Base-by-base conservation (phyloP, 2,329 filamentous ascomycete genomes). In the Ophiostoma montium region DNA sequence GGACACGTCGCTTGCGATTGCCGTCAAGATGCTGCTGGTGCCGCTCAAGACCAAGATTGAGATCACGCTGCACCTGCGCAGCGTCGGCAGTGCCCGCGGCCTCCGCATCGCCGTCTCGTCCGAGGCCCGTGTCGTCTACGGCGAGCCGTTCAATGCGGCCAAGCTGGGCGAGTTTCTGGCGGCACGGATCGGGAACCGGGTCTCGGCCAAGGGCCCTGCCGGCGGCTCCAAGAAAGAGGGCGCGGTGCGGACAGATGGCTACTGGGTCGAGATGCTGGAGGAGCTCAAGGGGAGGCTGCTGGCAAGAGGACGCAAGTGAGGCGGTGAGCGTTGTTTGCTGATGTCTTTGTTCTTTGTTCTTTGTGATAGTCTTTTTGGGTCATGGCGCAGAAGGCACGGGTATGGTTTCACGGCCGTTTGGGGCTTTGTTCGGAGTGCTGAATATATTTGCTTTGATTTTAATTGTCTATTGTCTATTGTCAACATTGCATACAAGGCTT, bases 131-230 rank as follows among this genome's bases (percentile, higher is more conserved):
- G 77, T 89, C 1, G 68, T 87, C 2, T 92, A 92, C 60, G 86
- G 86, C 0, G 84, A 90, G 64, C 72, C 75, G 52, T 88, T 89
- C 62, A 85, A 86, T 55, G 77, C 80, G 55, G 75, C 70, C 46
- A 88, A 86, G 63, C 81, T 92, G 69, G 69, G 67, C n/a, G 82
- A 86, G 49, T 88, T 84, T 56, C 60, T 92, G 54, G 62, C 67
- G 12, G 72, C 72, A 33, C 70, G 73, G 61, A 66, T 82, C 58
- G 63, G 69, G 43, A 56, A 58, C n/a, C 56, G 47, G n/a, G 59
- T 63, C 53, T 62, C 50, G 54, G 61, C 54, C 1, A 15, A 18
- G 8, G 39, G 13, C 2, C 18, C 42, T 9, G 52, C 45, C 1
- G 35, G 12, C 2, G 47, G 44, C 2, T 61, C 50, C 56, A 62